Conservation (phyloP, 805 yeast genomes). For the Komagataella kurtzmanii region DNA sequence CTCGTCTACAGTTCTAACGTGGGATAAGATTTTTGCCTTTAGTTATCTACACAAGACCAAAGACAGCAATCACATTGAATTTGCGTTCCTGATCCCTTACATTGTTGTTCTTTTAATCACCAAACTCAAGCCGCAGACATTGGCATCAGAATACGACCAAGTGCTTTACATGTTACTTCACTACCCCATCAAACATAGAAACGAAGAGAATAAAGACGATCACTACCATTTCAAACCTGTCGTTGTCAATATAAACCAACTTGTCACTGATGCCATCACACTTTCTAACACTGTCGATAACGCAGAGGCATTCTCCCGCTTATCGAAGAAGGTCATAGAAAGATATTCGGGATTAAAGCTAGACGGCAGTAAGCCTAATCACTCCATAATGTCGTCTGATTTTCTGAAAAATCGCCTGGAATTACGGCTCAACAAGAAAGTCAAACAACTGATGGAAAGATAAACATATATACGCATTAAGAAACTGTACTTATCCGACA, state of each 20-base stretch:
- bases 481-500: not conserved
- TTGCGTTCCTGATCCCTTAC: slow-evolving; percentile 24
- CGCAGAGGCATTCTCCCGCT: not conserved
- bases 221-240: not conserved
- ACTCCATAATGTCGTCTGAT: not conserved
- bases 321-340: slow-evolving; percentile 1
- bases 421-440: not conserved
- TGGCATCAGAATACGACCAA: slow-evolving; percentile 38
- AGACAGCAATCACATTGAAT: slow-evolving; percentile 4
- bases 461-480: not conserved
- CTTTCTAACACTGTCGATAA: not conserved
- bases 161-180: slow-evolving; percentile 33
- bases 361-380: not conserved
- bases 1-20: slow-evolving; percentile 19
- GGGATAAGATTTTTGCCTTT: slow-evolving; percentile 34
- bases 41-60: slow-evolving; percentile 7
- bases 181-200: slow-evolving; percentile 21
- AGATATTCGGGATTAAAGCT: not conserved
- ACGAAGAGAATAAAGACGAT: not conserved
- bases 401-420: not conserved
- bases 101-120: slow-evolving; percentile 28
- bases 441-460: not conserved
- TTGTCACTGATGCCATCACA: not conserved
- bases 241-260: not conserved
- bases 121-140: slow-evolving; percentile 26